phyloP scores from a whole-genome alignment of 2,329 filamentous ascomycete species.

The Pyricularia pennisetigena region DNA sequence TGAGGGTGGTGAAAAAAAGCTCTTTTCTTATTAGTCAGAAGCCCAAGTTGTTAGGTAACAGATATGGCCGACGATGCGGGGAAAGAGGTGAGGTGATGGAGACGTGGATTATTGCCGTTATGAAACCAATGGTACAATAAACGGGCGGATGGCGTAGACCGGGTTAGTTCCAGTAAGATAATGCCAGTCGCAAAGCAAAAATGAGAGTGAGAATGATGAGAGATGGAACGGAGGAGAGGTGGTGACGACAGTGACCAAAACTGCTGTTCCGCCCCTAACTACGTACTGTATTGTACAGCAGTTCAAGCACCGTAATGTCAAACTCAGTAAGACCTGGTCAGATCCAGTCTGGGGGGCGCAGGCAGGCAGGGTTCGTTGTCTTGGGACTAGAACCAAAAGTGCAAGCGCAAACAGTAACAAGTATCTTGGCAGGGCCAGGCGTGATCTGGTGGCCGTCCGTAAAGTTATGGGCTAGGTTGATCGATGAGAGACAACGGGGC shows the following conservation, averaged over 20 bases:
- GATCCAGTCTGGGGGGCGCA: neutral
- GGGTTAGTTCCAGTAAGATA: neutral
- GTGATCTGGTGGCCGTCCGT: neutral
- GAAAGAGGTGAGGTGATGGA: constrained; percentile 16
- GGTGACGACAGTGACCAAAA: neutral
- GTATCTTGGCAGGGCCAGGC: neutral
- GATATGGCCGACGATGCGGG: constrained; percentile 24
- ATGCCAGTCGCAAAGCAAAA: neutral
- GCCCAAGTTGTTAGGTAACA: constrained; percentile 34
- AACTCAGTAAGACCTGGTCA: neutral
- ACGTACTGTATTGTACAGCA: neutral
- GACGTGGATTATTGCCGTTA: neutral
- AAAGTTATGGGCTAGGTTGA: neutral
- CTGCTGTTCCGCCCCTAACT: neutral
- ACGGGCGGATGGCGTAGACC: constrained; percentile 1
- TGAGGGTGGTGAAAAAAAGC: neutral
- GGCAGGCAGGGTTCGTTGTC: neutral
- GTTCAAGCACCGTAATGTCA: neutral
- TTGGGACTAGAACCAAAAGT: neutral
- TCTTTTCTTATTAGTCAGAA: constrained; percentile 37
- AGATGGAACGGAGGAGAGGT: neutral
- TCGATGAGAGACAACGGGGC: too few relatives aligned
- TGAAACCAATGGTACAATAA: constrained; percentile 3
- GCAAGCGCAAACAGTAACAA: neutral
- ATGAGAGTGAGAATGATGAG: neutral